Base-by-base conservation (phyloP, 495 filamentous ascomycete species). In the Lophiotrema nucula region DNA sequence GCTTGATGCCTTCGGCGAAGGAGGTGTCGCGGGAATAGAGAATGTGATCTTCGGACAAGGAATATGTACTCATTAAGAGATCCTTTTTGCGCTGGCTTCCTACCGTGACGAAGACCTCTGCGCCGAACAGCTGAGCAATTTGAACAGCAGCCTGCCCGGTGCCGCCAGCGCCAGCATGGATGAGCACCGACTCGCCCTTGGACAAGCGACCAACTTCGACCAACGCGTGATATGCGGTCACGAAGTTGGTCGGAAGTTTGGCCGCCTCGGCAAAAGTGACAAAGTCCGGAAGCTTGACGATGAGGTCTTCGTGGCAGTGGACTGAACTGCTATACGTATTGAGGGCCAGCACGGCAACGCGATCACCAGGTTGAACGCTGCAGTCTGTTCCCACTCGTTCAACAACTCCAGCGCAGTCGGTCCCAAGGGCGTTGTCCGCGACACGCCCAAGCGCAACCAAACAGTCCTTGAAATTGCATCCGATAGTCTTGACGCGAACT, bases 1-100 rank as follows among this genome's bases (percentile, higher is more conserved):
- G 64, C 37, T 67, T 73, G 27, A 88, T 67, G 1, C 71, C 77
- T 12, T 72, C 49, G 11, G 72, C 76, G 53, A 87, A 60, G 19
- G 38, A 47, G 1, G 13, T 21, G 28, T 57, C 53, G 3, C 52
- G 27, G 26, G 27, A 43, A 22, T 35, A 56, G 37, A 63, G 53
- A n/a, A 63, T 63, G 24, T 63, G 53, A 23, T 44, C 47, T 33
- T 53, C 55, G 11, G 23, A 13, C 18, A 63, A 26, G 15, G 18
- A 27, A 22, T 49, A 59, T 4, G 13, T 28, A 1, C 52, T n/a
- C 13, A 47, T 48, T 8, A 63, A 25, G 16, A 54, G 33, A 15
- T 57, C n/a, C 21, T 53, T 54, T 39, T 70, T 65, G 6, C 46
- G 25, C 15, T 44, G n/a, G n/a, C 41, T 31, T 19, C 63, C 46